Evolutionary conservation across 805 yeast species (phyloP), one percentile per base, ranked within the genome.

Genomic region (Candida coquimbonensis): DNA sequence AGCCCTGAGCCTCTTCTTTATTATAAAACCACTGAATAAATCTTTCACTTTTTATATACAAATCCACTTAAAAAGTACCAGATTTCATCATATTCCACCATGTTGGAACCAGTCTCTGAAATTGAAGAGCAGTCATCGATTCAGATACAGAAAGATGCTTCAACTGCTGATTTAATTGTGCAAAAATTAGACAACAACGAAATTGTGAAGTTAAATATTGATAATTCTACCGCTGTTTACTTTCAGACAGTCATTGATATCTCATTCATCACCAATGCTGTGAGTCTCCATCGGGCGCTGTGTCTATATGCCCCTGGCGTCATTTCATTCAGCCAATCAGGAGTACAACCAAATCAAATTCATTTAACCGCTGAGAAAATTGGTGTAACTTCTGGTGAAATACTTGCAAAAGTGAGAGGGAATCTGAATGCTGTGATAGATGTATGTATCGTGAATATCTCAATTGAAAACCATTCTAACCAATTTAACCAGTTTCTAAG

Each of bases 261-360:
- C 16, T 9, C 31, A 4, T 16, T 44, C 13, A 29, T 44, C 14
- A 46, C 49, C 4, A 38, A 9, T n/a, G 17, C 29, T 11, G 21
- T 7, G 3, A 29, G 39, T 3, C 19, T 46, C 8, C 27, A 42
- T 16, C 25, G 13, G 2, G 25, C 36, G 7, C 27, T 42, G 17
- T 35, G 43, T 5, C 14, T 36, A 8, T 46, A 39, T 27, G 49
- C 43, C 2, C 40, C 45, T 38, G 49, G 40, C 9, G 43, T 39
- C 17, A n/a, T 46, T 13, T 11, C 16, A 13, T 21, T 11, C 9
- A 16, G 19, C 16, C 13, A 33, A 33, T 9, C 12, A 12, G 16
- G 11, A 9, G 19, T 3, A 16, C 8, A 33, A n/a, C 16, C 36
- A 16, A 19, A 16, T 8, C 11, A 16, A n/a, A 5, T 33, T 4